Conservation (phyloP, 495 filamentous ascomycete genomes). For the Aspergillus bridgeri region DNA sequence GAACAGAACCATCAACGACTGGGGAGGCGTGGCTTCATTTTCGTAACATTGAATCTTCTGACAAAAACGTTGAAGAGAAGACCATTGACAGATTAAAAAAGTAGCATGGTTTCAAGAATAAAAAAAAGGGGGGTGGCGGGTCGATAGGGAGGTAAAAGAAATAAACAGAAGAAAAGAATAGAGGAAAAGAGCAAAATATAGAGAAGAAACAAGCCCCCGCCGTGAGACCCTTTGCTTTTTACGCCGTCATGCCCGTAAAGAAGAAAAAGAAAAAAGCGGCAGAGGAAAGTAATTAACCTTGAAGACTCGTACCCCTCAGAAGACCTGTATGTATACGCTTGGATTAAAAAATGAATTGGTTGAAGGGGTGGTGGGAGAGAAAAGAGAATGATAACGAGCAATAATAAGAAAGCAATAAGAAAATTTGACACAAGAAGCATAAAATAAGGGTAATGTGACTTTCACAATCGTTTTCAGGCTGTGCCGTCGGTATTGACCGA, state of each 20-base stretch:
- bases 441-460: constrained; percentile 18
- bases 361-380: constrained; percentile 19
- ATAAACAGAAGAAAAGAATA: constrained; percentile 17
- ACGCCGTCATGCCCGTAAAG: constrained; percentile 40
- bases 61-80: constrained; percentile 22
- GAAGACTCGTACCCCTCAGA: constrained; percentile 31
- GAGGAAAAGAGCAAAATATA: constrained; percentile 18
- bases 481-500: constrained; percentile 29
- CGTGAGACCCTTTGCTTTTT: constrained; percentile 25
- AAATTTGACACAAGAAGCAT: constrained; percentile 34
- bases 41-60: constrained; percentile 21
- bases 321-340: constrained; percentile 46
- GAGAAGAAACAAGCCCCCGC: constrained; percentile 12
- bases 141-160: constrained; percentile 15
- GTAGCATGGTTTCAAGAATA: constrained; percentile 22
- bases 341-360: constrained; percentile 34
- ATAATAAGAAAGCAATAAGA: constrained; percentile 11
- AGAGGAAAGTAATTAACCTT: constrained; percentile 10
- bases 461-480: constrained; percentile 20
- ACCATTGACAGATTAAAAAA: constrained; percentile 23
- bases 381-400: constrained; percentile 21
- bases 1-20: constrained; percentile 27
- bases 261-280: constrained; percentile 16
- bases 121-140: constrained; percentile 7
- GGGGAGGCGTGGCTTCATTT: constrained; percentile 24